Evolutionary conservation across 306 rosid genomes (phyloP), one percentile per base, ranked within the genome.

Genomic region (Astragalus glycyphyllos): DNA sequence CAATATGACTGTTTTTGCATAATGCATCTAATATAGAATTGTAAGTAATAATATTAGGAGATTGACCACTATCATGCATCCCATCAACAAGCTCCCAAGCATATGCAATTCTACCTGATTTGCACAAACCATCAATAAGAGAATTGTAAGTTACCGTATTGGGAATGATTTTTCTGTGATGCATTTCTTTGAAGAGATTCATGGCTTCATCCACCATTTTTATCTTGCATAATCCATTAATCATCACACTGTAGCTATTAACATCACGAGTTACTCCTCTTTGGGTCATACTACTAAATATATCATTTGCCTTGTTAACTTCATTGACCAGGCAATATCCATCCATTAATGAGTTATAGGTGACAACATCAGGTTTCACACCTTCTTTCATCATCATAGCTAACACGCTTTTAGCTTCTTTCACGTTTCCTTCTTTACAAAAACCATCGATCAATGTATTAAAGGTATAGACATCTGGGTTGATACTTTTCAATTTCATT

Each of bases 201-300:
- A 58, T 7, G 23, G 64, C 64, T 34, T 58, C 12, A n/a, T 34
- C 64, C 1, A 58, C 7, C 64, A 13, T 58, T 58, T 34, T 34
- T n/a, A 13, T 35, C 64, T 58, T 58, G 1, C 65, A 58, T 34
- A 58, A 35, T 1, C 65, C 65, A n/a, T 58, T 58, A 14, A 35
- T 35, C 29, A 58, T 7, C 29, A 35, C 13, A 8, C 0, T 58
- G 29, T 58, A 58, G 29, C 2, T 35, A 0, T 0, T 1, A 35
- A 7, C 8, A 14, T 13, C 2, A 35, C 29, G 2, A 34, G 23
- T 2, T 4, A 58, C 65, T 58, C 65, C 65, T 4, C 0, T 58
- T 1, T 34, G 65, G 5, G 20, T 2, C 26, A 8, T 34, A 58
- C 0, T 58, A 1, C 14, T 1, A 7, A 58, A 4, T 13, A 13